These are phyloP conservation scores for Haplosporangium gracile DNA, from an alignment of 192 early-diverging fungal genomes.

Conservation along the genomic window DNA sequence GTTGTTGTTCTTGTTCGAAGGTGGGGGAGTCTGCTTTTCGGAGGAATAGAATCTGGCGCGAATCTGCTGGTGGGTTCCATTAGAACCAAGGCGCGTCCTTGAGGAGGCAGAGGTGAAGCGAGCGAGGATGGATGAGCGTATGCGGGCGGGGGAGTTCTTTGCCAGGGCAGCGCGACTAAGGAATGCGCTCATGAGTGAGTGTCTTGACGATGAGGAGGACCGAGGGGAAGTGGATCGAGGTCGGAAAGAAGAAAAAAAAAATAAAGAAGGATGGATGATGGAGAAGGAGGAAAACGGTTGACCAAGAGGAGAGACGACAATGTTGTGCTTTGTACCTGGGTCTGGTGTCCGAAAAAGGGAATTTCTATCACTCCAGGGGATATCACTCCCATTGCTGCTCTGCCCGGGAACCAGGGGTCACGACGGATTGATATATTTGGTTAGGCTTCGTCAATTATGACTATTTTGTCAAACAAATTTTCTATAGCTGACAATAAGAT, in stretches of 20 bases:
- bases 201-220: not conserved
- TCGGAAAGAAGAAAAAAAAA: not conserved
- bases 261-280: not conserved
- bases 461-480: too few relatives aligned
- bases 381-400: not conserved
- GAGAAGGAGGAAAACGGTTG: not conserved
- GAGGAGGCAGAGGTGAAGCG: conserved; percentile 17
- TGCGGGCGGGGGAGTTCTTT: conserved; percentile 19
- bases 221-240: not conserved
- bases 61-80: conserved; percentile 13
- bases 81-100: not conserved
- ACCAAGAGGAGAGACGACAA: not conserved
- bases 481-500: too few relatives aligned
- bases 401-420: conserved; percentile 4
- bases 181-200: conserved; percentile 37
- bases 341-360: conserved; percentile 1
- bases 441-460: too few relatives aligned
- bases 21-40: conserved; percentile 23
- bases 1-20: conserved; percentile 20
- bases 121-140: conserved; percentile 13
- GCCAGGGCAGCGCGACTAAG: conserved; percentile 31
- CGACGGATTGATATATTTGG: too few relatives aligned
- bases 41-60: conserved; percentile 35
- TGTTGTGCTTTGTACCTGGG: too few relatives aligned
- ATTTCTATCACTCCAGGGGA: not conserved